Base-by-base conservation (phyloP, 202 grass and related monocot species). In the Panicum virgatum region DNA sequence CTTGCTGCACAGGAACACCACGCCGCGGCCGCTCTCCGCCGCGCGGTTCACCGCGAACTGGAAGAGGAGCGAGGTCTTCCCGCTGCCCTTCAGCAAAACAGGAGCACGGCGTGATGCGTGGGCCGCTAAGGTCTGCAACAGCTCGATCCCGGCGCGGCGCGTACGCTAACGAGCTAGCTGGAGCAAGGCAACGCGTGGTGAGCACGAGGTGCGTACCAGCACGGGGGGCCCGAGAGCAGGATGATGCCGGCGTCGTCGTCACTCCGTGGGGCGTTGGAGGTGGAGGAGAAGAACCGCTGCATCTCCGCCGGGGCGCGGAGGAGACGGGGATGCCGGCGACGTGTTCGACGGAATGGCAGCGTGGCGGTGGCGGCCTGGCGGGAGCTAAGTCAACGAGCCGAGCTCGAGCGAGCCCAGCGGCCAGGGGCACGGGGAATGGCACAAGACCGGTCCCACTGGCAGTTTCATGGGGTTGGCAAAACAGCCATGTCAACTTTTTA, bases 31-130 rank as follows among this genome's bases (percentile, higher is more conserved):
- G 37, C 85, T 90, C 82, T 93, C 85, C 73, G 11, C 59, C 66
- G 80, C 80, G 65, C 92, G 50, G 87, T 92, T 98, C 81, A 93
- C 91, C 20, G 90, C 85, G 78, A 93, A 98, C 83, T 95, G 90
- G 80, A 98, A 95, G 61, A 98, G 83, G 47, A 98, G 92, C 65
- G 90, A 98, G 43, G 90, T 95, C 78, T 98, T 98, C 44, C 96
- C 92, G 66, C 90, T 98, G 89, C 54, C 71, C 47, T 72, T 60
- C 63, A 60, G 54, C 5, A 67, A 77, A 63, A 25, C 19, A 57
- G 67, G 18, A 63, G 12, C n/a, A 64, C 57, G 20, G 15, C 16
- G 27, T 64, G 39, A 73, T 25, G 46, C 52, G 75, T 77, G 29
- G 29, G 51, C 12, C 40, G 29, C 54, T 27, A 44, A n/a, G n/a